Evolutionary conservation across 306 rosid genomes (phyloP), one percentile per base, ranked within the genome.

Genomic region (Citrullus colocynthis): DNA sequence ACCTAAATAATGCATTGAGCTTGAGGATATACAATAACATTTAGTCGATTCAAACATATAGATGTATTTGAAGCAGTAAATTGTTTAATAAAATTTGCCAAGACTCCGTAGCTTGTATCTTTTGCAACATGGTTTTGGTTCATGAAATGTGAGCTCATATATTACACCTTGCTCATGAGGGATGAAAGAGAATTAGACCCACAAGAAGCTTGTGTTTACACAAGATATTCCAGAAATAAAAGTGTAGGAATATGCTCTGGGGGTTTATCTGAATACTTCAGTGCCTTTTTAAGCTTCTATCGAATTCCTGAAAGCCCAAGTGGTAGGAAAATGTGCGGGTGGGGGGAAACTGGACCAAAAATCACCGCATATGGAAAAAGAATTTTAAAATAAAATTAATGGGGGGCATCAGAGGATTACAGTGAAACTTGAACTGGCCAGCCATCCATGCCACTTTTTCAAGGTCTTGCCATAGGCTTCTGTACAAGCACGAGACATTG

Each of bases 401-500:
- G 56, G n/a, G 73, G 70, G 80, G 79, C 18, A 82, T 71, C 63
- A 56, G 79, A 84, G 79, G 79, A 80, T 90, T 95, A 96, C 99
- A 76, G 89, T 78, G 97, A 96, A 92, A 86, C 87, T 89, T 82
- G 99, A 91, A 79, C 97, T 90, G 64, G 99, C 97, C 61, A 96
- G 88, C 99, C 99, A 96, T 80, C 99, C 99, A 77, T 96, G 99
- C 90, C 88, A 96, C 86, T 92, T 88, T 86, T 92, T 96, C 80
- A 92, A 89, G 81, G 98, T 96, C 88, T 91, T 88, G 84, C 83
- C 85, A 45, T 96, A 96, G 82, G 99, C 80, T 62, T 96, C 99
- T 64, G 91, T 82, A 80, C 99, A 96, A 78, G 96, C 97, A 82
- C 91, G 96, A 44, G 96, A 80, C 99, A 96, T 96, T 67, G 92